Evolutionary conservation across 768 basidiomycete species (phyloP).

Genomic region (Pulveroboletus sp.): DNA sequence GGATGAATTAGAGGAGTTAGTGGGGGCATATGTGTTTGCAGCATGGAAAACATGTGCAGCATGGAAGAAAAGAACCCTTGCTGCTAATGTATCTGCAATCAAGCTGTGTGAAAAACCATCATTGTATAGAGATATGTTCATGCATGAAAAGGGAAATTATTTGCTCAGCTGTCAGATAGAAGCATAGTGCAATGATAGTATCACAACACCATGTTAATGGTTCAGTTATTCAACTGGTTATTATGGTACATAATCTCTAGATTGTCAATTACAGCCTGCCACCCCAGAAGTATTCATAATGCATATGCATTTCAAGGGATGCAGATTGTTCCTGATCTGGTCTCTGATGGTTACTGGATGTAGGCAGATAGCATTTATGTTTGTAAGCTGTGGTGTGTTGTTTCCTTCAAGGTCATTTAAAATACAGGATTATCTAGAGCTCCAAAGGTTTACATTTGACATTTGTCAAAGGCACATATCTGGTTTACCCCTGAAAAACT

Average conservation of each 20-base stretch:
- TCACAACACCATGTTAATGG: background rate
- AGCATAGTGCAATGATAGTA: too few species aligned
- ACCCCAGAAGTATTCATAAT: too few species aligned
- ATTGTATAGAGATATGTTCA: background rate
- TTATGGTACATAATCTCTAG: background rate
- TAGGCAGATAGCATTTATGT: too few species aligned
- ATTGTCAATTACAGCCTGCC: background rate
- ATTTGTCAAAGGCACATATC: constrained; percentile 1
- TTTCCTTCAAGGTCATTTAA: background rate
- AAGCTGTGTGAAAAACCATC: background rate
- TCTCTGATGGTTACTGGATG: background rate
- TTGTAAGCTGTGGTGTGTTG: too few species aligned
- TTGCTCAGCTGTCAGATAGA: background rate
- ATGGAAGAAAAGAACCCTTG: background rate
- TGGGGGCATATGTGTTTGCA: background rate
- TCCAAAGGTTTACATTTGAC: background rate
- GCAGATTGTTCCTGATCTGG: too few species aligned
- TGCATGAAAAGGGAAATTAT: background rate
- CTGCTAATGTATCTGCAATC: background rate
- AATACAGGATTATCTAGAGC: background rate
- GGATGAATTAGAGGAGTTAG: background rate
- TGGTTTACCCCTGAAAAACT: too few species aligned
- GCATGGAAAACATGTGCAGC: background rate
- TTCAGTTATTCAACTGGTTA: background rate
- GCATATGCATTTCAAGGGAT: too few species aligned